Conservation (phyloP, 202 grass and related monocot genomes). For the Elaeis oleifera region DNA sequence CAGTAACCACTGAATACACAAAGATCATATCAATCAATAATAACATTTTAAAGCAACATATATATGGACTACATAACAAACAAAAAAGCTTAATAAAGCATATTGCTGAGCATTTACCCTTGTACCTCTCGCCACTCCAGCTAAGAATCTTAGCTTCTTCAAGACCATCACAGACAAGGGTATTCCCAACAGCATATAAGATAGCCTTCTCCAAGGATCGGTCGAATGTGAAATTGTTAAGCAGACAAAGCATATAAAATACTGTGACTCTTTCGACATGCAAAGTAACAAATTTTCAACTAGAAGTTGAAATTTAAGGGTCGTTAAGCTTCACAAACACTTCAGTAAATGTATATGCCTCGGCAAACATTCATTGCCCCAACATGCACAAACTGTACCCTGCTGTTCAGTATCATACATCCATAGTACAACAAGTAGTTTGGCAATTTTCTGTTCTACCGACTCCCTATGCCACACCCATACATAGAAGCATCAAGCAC, state of each 20-base stretch:
- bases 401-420: too few relatives aligned
- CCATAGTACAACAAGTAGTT: too few relatives aligned
- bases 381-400: too few relatives aligned
- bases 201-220: conserved; percentile 97
- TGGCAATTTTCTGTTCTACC: too few relatives aligned
- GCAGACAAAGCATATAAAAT: conserved; percentile 23
- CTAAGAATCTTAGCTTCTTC: conserved; percentile 95
- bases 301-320: too few relatives aligned
- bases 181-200: conserved; percentile 96
- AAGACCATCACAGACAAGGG: conserved; percentile 96
- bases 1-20: conserved; percentile 70
- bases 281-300: too few relatives aligned
- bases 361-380: too few relatives aligned
- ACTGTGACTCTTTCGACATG: too few relatives aligned
- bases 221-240: conserved; percentile 92
- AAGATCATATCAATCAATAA: conserved; percentile 21
- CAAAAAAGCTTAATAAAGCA: conserved; percentile 17
- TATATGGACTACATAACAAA: conserved; percentile 12
- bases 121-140: conserved; percentile 94
- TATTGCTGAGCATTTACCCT: conserved; percentile 51
- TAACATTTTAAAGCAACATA: conserved; percentile 23
- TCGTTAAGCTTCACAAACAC: too few relatives aligned
- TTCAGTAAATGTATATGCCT: too few relatives aligned
- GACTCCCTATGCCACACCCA: too few relatives aligned
- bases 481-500: too few relatives aligned